Percentiles rank a stretch among this genome's conserved stretches.
Conservation (phyloP, 148 eudicot species). For the Polygonum aviculare region DNA sequence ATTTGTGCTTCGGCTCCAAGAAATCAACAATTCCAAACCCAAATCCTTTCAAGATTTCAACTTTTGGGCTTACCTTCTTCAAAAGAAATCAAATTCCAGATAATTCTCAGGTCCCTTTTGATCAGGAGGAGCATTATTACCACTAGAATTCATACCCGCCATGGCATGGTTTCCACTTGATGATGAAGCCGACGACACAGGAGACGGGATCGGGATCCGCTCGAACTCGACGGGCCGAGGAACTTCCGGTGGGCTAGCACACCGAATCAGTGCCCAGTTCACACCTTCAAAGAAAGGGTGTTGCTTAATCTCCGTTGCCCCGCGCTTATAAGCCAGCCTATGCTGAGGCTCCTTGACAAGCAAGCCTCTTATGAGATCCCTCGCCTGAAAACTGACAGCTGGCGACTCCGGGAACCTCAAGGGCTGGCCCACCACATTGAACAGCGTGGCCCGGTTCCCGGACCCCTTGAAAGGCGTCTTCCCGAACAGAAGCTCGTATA, state of each 20-base stretch:
- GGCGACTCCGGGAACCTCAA: slow-evolving; percentile 79
- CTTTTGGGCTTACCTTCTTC: neutral
- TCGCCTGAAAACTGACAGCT: slow-evolving; percentile 69
- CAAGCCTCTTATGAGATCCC: slow-evolving; percentile 81
- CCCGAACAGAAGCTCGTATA: slow-evolving; percentile 76
- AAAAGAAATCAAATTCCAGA: slow-evolving; percentile 93
- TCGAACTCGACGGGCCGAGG: slow-evolving; percentile 72
- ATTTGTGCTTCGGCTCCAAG: neutral
- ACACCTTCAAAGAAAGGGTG: slow-evolving; percentile 97
- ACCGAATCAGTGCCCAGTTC: slow-evolving; percentile 91
- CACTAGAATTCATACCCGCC: neutral
- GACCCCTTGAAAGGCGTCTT: slow-evolving; percentile 96
- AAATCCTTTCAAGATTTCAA: neutral
- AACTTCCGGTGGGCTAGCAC: slow-evolving; percentile 86
- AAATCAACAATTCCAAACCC: neutral
- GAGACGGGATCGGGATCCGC: slow-evolving; percentile 30
- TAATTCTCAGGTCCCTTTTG: slow-evolving; percentile 70
- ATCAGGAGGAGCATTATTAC: slow-evolving; percentile 19
- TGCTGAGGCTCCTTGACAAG: slow-evolving; percentile 88
- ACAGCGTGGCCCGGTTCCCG: slow-evolving; percentile 71
- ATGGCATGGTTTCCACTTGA: slow-evolving; percentile 39
- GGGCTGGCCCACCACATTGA: slow-evolving; percentile 86
- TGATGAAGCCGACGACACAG: slow-evolving; percentile 14
- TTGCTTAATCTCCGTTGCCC: slow-evolving; percentile 91
- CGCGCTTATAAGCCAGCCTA: slow-evolving; percentile 78